Conservation (phyloP, 2,329 filamentous ascomycete genomes). For the Moelleriella libera region DNA sequence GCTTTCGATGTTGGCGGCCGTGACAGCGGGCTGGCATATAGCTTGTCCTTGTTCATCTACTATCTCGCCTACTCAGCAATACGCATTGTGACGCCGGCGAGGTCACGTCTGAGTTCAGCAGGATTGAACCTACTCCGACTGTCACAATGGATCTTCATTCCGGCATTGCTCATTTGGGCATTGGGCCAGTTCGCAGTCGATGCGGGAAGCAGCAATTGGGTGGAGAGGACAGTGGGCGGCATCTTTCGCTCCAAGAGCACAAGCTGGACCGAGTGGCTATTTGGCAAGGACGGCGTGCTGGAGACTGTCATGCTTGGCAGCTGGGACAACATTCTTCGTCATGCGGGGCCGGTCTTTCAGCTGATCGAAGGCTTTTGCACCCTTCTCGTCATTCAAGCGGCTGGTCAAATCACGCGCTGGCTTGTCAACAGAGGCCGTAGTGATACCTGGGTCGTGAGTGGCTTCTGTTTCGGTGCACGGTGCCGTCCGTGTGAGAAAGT, state of each 20-base stretch:
- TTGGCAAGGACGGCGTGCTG: slow-evolving; percentile 71
- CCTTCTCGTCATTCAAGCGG: slow-evolving; percentile 84
- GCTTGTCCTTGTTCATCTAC: slow-evolving; percentile 74
- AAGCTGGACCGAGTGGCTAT: slow-evolving; percentile 72
- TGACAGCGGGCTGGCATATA: slow-evolving; percentile 88
- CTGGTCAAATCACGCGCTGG: slow-evolving; percentile 88
- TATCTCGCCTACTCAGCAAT: slow-evolving; percentile 79
- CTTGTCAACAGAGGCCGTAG: slow-evolving; percentile 85
- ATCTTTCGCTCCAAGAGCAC: slow-evolving; percentile 47
- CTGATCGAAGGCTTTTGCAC: slow-evolving; percentile 94
- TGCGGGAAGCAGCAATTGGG: slow-evolving; percentile 63
- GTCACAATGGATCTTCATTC: slow-evolving; percentile 78
- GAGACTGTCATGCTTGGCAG: slow-evolving; percentile 68
- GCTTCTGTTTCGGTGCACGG: too few species aligned
- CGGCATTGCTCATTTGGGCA: slow-evolving; percentile 82
- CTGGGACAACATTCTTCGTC: slow-evolving; percentile 81
- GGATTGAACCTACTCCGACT: slow-evolving; percentile 56
- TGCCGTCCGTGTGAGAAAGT: background rate
- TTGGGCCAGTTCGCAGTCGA: slow-evolving; percentile 92
- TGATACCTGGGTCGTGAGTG: slow-evolving; percentile 87
- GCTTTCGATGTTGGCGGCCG: slow-evolving; percentile 96
- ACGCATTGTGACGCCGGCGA: slow-evolving; percentile 66
- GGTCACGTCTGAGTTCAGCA: slow-evolving; percentile 59
- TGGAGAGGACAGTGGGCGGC: slow-evolving; percentile 61
- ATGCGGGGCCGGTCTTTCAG: slow-evolving; percentile 90